Conservation (phyloP, 805 yeast genomes). For the Lipomyces mesembrius region DNA sequence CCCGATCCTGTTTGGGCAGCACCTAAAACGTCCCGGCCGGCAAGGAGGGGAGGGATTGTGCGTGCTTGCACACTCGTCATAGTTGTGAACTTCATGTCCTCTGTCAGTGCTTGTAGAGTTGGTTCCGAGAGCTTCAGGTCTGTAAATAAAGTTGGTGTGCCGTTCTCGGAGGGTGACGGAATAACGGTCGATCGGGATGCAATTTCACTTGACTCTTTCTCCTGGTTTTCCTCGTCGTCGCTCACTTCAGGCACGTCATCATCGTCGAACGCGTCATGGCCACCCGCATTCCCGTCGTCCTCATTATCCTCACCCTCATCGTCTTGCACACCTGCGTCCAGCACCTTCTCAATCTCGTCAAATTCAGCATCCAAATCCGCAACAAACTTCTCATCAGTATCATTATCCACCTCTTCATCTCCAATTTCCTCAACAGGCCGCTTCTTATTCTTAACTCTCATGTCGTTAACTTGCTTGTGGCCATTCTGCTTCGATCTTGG, state of each 20-base stretch:
- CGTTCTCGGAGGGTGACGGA: background rate
- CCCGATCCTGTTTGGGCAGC: constrained; percentile 99
- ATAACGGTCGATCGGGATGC: background rate
- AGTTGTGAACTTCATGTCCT: constrained; percentile 83
- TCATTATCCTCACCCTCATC: constrained; percentile 41
- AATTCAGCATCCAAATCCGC: constrained; percentile 26
- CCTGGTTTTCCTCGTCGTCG: constrained; percentile 28
- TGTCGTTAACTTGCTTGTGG: background rate
- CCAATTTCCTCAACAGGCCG: constrained; percentile 6
- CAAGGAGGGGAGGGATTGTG: constrained; percentile 93
- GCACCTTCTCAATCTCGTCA: constrained; percentile 24
- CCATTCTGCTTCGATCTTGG: background rate
- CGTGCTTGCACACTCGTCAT: constrained; percentile 96
- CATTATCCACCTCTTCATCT: constrained; percentile 11
- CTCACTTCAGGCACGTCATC: constrained; percentile 38
- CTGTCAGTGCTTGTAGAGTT: constrained; percentile 72
- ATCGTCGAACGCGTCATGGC: constrained; percentile 41
- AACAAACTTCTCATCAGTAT: constrained; percentile 14
- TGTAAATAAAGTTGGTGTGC: constrained; percentile 46
- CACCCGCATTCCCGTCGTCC: constrained; percentile 3
- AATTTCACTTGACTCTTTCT: constrained; percentile 1
- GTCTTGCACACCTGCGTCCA: constrained; percentile 25
- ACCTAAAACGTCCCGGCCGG: constrained; percentile 96
- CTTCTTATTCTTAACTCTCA: background rate
- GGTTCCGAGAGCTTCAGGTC: constrained; percentile 76